Evolutionary conservation across 2,329 filamentous ascomycete genomes (phyloP).

Genomic region (Chalaropsis ovoidea): DNA sequence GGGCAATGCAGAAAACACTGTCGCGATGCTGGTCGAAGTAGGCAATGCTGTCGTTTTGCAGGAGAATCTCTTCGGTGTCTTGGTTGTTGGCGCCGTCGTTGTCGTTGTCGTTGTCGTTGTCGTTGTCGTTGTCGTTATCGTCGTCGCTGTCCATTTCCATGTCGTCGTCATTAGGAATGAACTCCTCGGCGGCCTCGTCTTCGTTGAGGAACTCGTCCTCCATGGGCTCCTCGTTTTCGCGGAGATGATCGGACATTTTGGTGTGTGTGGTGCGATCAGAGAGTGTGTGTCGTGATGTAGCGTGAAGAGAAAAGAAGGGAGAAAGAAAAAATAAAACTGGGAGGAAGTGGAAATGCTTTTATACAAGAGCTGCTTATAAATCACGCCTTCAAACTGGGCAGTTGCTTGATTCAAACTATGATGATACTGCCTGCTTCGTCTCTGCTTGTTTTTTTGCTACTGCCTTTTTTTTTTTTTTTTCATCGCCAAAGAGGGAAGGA

Average conservation of each 20-base stretch:
- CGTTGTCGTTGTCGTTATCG: slow-evolving; percentile 49
- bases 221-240: slow-evolving; percentile 19
- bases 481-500: slow-evolving; percentile 21
- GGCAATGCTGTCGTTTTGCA: slow-evolving; percentile 86
- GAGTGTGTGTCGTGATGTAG: not conserved
- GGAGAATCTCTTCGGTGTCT: slow-evolving; percentile 51
- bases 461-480: slow-evolving; percentile 17
- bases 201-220: slow-evolving; percentile 24
- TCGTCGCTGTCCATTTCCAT: slow-evolving; percentile 70
- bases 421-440: not conserved
- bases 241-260: slow-evolving; percentile 19
- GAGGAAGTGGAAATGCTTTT: not conserved
- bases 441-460: slow-evolving; percentile 2
- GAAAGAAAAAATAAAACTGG: not conserved
- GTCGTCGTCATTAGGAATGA: slow-evolving; percentile 42
- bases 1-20: slow-evolving; percentile 88
- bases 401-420: slow-evolving; percentile 10
- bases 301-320: not conserved
- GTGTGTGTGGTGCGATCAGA: not conserved
- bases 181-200: slow-evolving; percentile 27
- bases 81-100: slow-evolving; percentile 34
- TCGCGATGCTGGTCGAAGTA: slow-evolving; percentile 88
- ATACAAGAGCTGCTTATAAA: slow-evolving; percentile 15
- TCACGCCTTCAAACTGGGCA: not conserved
- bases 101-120: slow-evolving; percentile 35